These are phyloP conservation scores for Linnemannia schmuckeri DNA, from an alignment of 192 early-diverging fungal species.

Conservation along the genomic window DNA sequence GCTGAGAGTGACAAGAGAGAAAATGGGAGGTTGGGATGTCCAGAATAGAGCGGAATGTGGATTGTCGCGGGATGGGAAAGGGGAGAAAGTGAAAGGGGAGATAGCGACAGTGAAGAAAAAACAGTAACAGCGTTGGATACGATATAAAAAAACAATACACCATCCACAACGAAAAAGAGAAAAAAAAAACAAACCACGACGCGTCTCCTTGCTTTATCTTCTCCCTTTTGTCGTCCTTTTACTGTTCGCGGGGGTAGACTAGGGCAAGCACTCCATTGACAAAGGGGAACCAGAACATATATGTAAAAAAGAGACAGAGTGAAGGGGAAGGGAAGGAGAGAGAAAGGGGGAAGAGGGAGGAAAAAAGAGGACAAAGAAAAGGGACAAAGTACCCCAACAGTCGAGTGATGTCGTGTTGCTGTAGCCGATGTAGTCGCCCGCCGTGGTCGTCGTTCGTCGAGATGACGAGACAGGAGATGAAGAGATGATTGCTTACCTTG, in stretches of 20 bases:
- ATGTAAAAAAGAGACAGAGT: neutral
- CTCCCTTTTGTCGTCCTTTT: neutral
- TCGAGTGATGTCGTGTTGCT: neutral
- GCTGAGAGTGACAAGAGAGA: neutral
- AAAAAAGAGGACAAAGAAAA: neutral
- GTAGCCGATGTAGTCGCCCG: neutral
- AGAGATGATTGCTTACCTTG: conserved; percentile 67
- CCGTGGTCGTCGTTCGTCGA: too few species aligned
- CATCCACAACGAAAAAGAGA: conserved; percentile 62
- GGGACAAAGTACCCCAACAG: neutral
- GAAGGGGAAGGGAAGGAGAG: neutral
- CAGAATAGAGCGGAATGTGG: conserved; percentile 2
- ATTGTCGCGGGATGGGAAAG: conserved; percentile 2
- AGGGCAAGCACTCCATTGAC: neutral
- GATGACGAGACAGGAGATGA: neutral
- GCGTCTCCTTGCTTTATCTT: neutral
- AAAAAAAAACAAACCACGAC: neutral
- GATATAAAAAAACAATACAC: neutral
- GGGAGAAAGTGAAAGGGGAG: neutral
- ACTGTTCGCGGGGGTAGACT: neutral
- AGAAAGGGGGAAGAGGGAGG: too few species aligned
- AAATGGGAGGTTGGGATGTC: neutral
- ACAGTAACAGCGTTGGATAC: conserved; percentile 2
- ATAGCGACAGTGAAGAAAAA: neutral
- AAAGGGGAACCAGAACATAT: neutral